Evolutionary conservation across 2,329 filamentous ascomycete genomes (phyloP), one percentile per base, ranked within the genome.

Genomic region (Cytospora paraplurivora): DNA sequence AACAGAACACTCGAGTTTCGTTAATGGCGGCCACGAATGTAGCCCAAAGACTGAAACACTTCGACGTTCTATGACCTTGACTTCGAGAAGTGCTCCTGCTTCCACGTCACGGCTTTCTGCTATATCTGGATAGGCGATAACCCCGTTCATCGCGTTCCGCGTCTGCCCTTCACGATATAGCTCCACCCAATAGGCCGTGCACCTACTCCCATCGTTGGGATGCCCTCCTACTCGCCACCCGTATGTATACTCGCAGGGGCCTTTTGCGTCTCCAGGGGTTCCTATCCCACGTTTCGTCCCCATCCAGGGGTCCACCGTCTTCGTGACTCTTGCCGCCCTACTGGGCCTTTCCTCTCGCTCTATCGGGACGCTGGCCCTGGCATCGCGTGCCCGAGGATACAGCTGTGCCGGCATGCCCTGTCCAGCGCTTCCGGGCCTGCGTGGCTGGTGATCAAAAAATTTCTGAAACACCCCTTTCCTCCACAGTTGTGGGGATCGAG

Each of bases 381-480:
- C 21, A 21, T 60, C 56, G 56, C 62, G 62, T 49, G 17, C 38
- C 55, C 37, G 56, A 56, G 44, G 51, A 56, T 51, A 51, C 33
- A 56, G 62, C 37, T 33, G 51, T 55, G 51, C 33, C 56, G 62
- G 37, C 41, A 38, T 55, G 51, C 41, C 44, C 51, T 38, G 51
- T 38, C 62, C 56, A 44, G 41, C 58, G 62, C 50, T 19, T 58
- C 62, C 38, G 41, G 62, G 49, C 59, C 49, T 32, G 56, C 44
- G 56, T 41, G 53, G 51, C 51, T 63, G 51, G 49, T 56, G 62
- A 60, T 63, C 62, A 51, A 63, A 27, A 27, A 27, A 27, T 51
- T 60, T 60, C 56, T 60, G 56, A 60, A 63, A 63, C 56, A 27
- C 32, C 34, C 62, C 59, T 54, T 50, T 38, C 53, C 53, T 33